Evolutionary conservation across 2,329 filamentous ascomycete species (phyloP), one percentile per base, ranked within the genome.

Genomic region (Chalaropsis thielavioides): DNA sequence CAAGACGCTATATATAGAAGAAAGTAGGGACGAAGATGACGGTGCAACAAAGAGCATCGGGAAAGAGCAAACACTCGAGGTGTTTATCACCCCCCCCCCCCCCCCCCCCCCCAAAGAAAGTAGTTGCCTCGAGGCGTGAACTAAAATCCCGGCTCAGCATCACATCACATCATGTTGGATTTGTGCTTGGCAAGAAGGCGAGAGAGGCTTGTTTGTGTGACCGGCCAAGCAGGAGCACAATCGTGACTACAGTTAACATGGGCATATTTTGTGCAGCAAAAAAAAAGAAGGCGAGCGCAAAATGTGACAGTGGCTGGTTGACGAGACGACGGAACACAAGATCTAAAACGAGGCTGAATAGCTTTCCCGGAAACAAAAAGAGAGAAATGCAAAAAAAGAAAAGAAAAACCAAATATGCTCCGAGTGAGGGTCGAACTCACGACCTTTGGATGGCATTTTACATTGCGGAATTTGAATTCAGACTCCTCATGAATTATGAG

Each of bases 391-490:
- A 40, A 7, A 58, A 58, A n/a, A 3, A 27, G 15, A 19, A 58
- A 58, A 56, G 62, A 54, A 63, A 64, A 38, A 38, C 38, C 41
- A 22, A 49, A 24, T 4, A 43, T 68, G 67, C 65, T 64, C 67
- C 64, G 65, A 64, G 64, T 68, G 67, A 67, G 67, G 65, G 62
- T 67, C 67, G 67, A 67, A 68, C 67, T 68, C 67, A 65, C 64
- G 65, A 67, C 63, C 67, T 68, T 66, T 64, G 65, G 65, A 68
- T 68, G 65, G 62, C 62, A 67, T 62, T 62, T 61, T 67, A 51
- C 61, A 60, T 59, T 19, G 7, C 40, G 61, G 58, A 62, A 43
- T 6, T 49, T 24, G n/a, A 40, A 15, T 59, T 49, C 60, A 66
- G 62, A 61, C 64, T 66, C 64, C 64, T 66, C 60, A 66, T 66